Conservation (phyloP, 805 yeast species). For the Sugiyamaella chiloensis region DNA sequence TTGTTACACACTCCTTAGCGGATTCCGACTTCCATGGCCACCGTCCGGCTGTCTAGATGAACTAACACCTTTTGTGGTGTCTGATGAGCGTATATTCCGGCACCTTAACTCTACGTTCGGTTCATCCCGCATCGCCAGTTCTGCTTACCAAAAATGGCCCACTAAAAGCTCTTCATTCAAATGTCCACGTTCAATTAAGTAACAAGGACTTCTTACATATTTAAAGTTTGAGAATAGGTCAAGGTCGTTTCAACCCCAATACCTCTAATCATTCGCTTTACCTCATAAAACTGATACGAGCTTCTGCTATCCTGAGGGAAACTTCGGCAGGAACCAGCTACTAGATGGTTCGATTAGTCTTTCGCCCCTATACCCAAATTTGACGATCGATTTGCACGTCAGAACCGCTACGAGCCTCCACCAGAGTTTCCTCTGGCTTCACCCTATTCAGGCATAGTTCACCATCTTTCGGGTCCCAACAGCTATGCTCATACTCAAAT, state of each 20-base stretch:
- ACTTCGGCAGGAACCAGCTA: slow-evolving; percentile 45
- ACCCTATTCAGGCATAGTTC: slow-evolving; percentile 46
- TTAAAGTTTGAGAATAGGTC: slow-evolving; percentile 44
- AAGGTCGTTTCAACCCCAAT: slow-evolving; percentile 40
- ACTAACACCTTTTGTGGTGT: slow-evolving; percentile 46
- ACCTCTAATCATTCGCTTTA: slow-evolving; percentile 43
- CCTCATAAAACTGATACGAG: slow-evolving; percentile 43
- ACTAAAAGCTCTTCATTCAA: slow-evolving; percentile 44
- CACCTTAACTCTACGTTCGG: slow-evolving; percentile 43
- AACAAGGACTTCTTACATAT: slow-evolving; percentile 43
- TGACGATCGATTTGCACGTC: slow-evolving; percentile 46
- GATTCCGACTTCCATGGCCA: slow-evolving; percentile 52
- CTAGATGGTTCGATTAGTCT: slow-evolving; percentile 45
- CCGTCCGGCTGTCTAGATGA: slow-evolving; percentile 50
- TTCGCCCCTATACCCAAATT: slow-evolving; percentile 45
- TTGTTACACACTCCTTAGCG: slow-evolving; percentile 53
- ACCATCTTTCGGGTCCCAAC: slow-evolving; percentile 47
- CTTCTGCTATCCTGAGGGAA: slow-evolving; percentile 44
- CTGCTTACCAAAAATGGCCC: slow-evolving; percentile 48
- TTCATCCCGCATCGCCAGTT: slow-evolving; percentile 48
- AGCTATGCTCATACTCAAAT: slow-evolving; percentile 44
- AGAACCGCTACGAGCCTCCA: slow-evolving; percentile 47
- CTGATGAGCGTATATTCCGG: slow-evolving; percentile 44
- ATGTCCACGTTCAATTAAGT: slow-evolving; percentile 42
- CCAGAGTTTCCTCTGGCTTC: slow-evolving; percentile 47